These are phyloP conservation scores for Metschnikowia cubensis DNA, from an alignment of 805 yeast species.

Conservation along the genomic window DNA sequence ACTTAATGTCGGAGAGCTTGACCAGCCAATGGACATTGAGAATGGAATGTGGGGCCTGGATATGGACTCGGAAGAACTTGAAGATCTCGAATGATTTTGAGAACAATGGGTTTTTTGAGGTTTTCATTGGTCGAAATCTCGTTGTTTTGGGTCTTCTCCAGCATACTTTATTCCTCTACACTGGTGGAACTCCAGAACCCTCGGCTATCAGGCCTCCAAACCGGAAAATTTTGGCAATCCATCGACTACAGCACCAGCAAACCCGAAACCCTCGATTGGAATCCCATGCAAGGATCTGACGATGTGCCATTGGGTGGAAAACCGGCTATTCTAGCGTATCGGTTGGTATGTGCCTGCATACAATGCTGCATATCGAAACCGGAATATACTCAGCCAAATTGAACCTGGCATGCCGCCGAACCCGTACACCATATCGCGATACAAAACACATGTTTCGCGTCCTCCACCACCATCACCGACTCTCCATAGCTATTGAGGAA, in stretches of 20 bases:
- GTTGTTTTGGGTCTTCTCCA: too few species aligned
- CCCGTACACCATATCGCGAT: slow-evolving; percentile 4
- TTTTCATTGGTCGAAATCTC: too few species aligned
- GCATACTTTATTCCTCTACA: too few species aligned
- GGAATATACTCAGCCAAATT: not conserved
- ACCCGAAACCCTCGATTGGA: too few species aligned
- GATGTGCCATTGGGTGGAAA: too few species aligned
- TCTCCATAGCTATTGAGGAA: not conserved
- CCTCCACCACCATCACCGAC: not conserved
- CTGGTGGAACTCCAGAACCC: too few species aligned
- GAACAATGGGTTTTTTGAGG: too few species aligned
- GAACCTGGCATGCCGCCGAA: not conserved
- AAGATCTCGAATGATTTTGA: not conserved
- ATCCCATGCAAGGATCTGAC: too few species aligned
- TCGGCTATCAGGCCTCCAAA: too few species aligned
- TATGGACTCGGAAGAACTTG: slow-evolving; percentile 1
- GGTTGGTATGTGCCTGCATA: not conserved
- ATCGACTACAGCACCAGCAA: too few species aligned
- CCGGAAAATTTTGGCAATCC: too few species aligned
- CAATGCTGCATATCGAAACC: not conserved
- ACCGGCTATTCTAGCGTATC: too few species aligned
- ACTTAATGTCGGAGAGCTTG: not conserved
- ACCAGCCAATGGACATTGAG: not conserved
- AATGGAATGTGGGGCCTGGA: slow-evolving; percentile 2
- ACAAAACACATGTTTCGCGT: slow-evolving; percentile 5